Conservation (phyloP, 2,329 filamentous ascomycete species). For the Xylariaceae sp. region DNA sequence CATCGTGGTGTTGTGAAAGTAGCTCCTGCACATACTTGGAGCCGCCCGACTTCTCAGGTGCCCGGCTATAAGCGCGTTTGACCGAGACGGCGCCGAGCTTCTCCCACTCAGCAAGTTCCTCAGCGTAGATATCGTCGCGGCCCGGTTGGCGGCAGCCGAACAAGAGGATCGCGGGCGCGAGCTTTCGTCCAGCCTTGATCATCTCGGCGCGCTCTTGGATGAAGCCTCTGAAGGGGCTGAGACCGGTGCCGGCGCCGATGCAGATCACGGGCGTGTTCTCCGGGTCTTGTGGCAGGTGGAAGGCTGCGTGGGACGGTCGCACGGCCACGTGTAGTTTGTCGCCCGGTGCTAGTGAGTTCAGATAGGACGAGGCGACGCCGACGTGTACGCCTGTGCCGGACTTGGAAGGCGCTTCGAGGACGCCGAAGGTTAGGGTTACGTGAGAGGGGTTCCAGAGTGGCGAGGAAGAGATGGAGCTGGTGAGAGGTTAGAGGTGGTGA, state of each 20-base stretch:
- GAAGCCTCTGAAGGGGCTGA: constrained; percentile 40
- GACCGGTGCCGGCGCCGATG: constrained; percentile 48
- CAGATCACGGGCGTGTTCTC: constrained; percentile 48
- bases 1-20: constrained; percentile 34
- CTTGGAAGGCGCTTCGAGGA: constrained; percentile 55
- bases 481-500: constrained; percentile 14
- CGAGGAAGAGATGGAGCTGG: constrained; percentile 67
- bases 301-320: constrained; percentile 34
- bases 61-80: constrained; percentile 55
- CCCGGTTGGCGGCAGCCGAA: constrained; percentile 56
- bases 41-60: constrained; percentile 40
- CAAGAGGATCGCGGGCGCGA: constrained; percentile 63
- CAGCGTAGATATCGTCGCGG: constrained; percentile 57
- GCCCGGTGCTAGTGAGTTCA: constrained; percentile 45
- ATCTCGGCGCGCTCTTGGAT: constrained; percentile 50
- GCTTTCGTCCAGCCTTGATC: constrained; percentile 44
- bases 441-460: constrained; percentile 55
- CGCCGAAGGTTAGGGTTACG: constrained; percentile 64
- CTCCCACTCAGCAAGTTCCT: constrained; percentile 58
- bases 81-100: constrained; percentile 57
- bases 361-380: constrained; percentile 60
- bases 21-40: constrained; percentile 47
- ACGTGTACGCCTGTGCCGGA: constrained; percentile 47
- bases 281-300: constrained; percentile 45
- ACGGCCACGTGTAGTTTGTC: constrained; percentile 41